These are phyloP conservation scores for Oxytropis ochrocephala DNA, from an alignment of 306 rosid genomes.

Conservation along the genomic window DNA sequence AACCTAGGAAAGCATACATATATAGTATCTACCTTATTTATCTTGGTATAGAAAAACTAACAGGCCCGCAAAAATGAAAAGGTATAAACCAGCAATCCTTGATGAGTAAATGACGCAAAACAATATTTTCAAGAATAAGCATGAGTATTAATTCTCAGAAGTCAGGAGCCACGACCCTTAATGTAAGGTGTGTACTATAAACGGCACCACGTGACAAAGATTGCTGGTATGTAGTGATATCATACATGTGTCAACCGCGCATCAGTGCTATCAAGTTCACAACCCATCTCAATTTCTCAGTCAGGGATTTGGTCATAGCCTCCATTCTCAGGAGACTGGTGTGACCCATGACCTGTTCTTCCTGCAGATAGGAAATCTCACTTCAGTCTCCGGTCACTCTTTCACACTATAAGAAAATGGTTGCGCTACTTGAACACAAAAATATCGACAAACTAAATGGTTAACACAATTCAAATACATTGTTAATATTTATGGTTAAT, in stretches of 20 bases:
- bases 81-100: constrained; percentile 27
- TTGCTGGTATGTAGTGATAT: constrained; percentile 45
- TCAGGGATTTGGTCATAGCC: constrained; percentile 80
- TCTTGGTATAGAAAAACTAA: constrained; percentile 23
- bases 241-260: constrained; percentile 54
- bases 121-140: constrained; percentile 23
- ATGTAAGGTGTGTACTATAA: constrained; percentile 52
- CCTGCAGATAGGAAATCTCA: constrained; percentile 38
- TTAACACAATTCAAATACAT: no score
- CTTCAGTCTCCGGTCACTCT: constrained; percentile 10
- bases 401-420: neutral
- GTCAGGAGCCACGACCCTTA: constrained; percentile 39
- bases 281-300: constrained; percentile 20
- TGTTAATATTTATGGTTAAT: no score
- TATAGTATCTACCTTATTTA: constrained; percentile 22
- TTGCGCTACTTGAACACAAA: no score
- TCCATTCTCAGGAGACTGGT: constrained; percentile 85
- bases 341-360: constrained; percentile 52
- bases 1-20: constrained; percentile 23
- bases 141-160: constrained; percentile 28
- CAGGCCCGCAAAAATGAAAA: constrained; percentile 25
- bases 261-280: constrained; percentile 23
- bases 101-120: constrained; percentile 24
- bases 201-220: constrained; percentile 39
- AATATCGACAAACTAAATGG: no score